Evolutionary conservation across 768 basidiomycete genomes (phyloP).

Genomic region (Boletus speciosus): DNA sequence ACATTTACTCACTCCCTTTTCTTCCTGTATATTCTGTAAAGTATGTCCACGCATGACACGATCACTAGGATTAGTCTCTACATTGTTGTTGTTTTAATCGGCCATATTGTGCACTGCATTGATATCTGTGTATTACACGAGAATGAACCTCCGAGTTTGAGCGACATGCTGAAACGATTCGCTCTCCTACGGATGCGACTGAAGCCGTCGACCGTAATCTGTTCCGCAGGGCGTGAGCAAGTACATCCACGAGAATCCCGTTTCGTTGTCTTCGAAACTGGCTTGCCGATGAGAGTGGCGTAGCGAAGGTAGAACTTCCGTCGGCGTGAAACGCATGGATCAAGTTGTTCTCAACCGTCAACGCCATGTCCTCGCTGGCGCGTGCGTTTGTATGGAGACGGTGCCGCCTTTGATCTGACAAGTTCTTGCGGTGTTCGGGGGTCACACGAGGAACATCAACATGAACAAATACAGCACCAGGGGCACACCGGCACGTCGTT

Average conservation of each 20-base stretch:
- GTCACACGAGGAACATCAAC: not conserved
- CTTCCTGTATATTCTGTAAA: constrained; percentile 21
- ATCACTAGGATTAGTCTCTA: constrained; percentile 11
- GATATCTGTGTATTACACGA: constrained; percentile 1
- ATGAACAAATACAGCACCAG: not conserved
- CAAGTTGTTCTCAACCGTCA: not conserved
- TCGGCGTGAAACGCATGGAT: not conserved
- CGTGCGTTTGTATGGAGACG: not conserved
- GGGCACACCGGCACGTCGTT: no score
- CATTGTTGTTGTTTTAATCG: constrained; percentile 14
- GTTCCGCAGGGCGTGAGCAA: not conserved
- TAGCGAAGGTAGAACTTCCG: not conserved
- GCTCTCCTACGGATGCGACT: no score
- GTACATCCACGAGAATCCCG: constrained; percentile 8
- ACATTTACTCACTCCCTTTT: not conserved
- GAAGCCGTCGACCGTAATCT: no score
- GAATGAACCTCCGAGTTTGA: no score
- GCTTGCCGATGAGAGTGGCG: not conserved
- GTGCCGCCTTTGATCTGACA: not conserved
- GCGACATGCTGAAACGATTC: no score
- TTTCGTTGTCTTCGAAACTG: not conserved
- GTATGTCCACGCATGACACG: constrained; percentile 12
- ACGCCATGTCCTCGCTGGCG: not conserved
- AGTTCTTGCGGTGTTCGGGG: not conserved
- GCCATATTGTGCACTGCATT: not conserved